phyloP scores from a whole-genome alignment of 495 filamentous ascomycete genomes.

The Corynascus novoguineensis region DNA sequence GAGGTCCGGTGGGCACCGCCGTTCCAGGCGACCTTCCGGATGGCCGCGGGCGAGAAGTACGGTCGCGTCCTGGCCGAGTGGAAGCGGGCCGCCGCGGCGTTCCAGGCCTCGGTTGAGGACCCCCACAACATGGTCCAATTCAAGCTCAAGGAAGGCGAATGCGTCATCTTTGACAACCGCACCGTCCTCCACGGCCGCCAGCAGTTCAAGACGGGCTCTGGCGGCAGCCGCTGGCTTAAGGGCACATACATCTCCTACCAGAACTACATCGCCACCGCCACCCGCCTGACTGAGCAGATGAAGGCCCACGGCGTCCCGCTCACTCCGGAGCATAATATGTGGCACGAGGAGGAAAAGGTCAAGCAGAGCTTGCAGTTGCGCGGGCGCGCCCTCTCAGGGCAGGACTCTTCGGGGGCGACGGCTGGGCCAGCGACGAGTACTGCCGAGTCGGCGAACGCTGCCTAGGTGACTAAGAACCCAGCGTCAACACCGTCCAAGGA shows the following conservation, averaged over 20 bases:
- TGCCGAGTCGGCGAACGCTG: neutral
- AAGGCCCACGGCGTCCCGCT: neutral
- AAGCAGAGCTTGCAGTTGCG: neutral
- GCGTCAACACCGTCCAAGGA: neutral
- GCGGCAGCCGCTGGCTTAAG: constrained; percentile 70
- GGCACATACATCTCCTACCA: constrained; percentile 78
- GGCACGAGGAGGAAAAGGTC: neutral
- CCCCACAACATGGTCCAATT: constrained; percentile 56
- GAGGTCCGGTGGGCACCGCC: constrained; percentile 62
- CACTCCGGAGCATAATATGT: neutral
- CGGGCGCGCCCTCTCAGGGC: neutral
- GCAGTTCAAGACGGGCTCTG: constrained; percentile 58
- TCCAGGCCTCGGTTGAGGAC: constrained; percentile 45
- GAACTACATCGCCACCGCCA: constrained; percentile 39
- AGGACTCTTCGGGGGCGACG: neutral
- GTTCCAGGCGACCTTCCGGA: constrained; percentile 29
- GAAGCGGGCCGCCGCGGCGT: constrained; percentile 38
- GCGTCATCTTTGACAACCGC: constrained; percentile 80
- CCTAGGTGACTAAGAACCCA: neutral
- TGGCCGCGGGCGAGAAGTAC: neutral
- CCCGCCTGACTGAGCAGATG: neutral
- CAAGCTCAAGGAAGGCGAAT: constrained; percentile 70
- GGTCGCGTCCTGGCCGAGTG: constrained; percentile 22
- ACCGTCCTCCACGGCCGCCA: constrained; percentile 71
- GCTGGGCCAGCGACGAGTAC: neutral